Conservation (phyloP, 805 yeast genomes). For the Suhomyces pyralidae region DNA sequence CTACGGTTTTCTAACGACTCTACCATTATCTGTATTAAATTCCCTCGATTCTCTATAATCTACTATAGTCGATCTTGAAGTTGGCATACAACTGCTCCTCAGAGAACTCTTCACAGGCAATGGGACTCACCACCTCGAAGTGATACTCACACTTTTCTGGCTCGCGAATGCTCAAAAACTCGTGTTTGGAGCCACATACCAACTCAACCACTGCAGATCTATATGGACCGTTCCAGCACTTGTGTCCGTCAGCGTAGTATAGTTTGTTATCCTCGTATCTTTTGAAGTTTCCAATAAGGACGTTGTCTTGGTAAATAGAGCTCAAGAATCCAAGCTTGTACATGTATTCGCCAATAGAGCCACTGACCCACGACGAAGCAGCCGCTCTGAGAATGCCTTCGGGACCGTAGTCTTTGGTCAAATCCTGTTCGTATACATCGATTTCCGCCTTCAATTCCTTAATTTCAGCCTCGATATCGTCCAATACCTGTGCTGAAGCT, state of each 20-base stretch:
- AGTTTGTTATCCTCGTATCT: slow-evolving; percentile 26
- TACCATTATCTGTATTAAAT: neutral
- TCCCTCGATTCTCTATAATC: neutral
- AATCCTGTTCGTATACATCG: slow-evolving; percentile 17
- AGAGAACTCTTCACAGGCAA: slow-evolving; percentile 38
- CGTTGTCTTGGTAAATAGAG: slow-evolving; percentile 52
- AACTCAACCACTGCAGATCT: slow-evolving; percentile 66
- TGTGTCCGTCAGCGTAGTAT: slow-evolving; percentile 61
- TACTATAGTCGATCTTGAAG: slow-evolving; percentile 26
- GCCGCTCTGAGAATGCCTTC: slow-evolving; percentile 63
- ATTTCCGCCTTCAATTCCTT: slow-evolving; percentile 13
- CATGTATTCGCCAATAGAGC: slow-evolving; percentile 63
- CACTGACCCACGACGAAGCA: slow-evolving; percentile 44
- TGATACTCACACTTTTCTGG: slow-evolving; percentile 84
- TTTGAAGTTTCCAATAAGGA: slow-evolving; percentile 49
- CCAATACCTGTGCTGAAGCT: slow-evolving; percentile 6
- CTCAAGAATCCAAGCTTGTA: slow-evolving; percentile 63
- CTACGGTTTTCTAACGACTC: neutral
- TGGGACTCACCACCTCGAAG: slow-evolving; percentile 47
- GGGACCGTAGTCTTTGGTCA: slow-evolving; percentile 49
- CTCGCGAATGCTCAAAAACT: slow-evolving; percentile 69
- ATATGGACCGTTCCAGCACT: slow-evolving; percentile 93
- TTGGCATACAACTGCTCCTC: slow-evolving; percentile 25
- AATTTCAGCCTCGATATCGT: slow-evolving; percentile 15
- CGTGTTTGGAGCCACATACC: slow-evolving; percentile 60